Conservation (phyloP, 2,329 filamentous ascomycete species). For the Botryotinia calthae region DNA sequence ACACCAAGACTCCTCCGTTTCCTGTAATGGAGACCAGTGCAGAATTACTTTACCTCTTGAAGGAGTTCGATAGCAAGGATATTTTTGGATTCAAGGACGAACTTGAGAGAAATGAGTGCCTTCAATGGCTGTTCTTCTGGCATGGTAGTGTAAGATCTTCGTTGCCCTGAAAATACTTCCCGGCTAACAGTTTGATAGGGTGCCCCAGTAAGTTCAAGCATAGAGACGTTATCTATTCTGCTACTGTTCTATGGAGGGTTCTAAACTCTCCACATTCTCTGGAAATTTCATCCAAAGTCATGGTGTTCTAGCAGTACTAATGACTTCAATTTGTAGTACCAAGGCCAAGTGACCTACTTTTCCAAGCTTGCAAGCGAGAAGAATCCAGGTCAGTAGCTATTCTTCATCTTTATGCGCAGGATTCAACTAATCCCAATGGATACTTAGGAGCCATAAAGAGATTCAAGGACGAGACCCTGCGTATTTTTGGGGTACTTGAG, state of each 20-base stretch:
- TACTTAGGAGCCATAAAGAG: slow-evolving; percentile 47
- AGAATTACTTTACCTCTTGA: slow-evolving; percentile 52
- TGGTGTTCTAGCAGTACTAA: background rate
- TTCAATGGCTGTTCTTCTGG: slow-evolving; percentile 58
- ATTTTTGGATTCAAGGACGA: slow-evolving; percentile 52
- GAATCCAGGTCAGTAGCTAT: slow-evolving; percentile 4
- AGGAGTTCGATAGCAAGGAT: slow-evolving; percentile 46
- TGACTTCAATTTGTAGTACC: slow-evolving; percentile 1
- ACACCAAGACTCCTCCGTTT: slow-evolving; percentile 49
- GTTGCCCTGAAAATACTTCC: background rate
- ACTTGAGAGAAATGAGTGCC: slow-evolving; percentile 47
- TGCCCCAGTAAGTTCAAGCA: background rate
- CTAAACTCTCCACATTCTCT: background rate
- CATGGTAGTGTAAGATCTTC: slow-evolving; percentile 43
- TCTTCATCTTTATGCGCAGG: background rate
- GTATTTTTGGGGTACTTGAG: slow-evolving; percentile 55
- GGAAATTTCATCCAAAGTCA: background rate
- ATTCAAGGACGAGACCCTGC: slow-evolving; percentile 51
- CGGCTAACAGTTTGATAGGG: slow-evolving; percentile 1
- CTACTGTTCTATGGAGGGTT: background rate
- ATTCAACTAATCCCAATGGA: background rate
- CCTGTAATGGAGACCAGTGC: slow-evolving; percentile 53
- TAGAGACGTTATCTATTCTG: background rate
- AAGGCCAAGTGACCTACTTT: slow-evolving; percentile 21
- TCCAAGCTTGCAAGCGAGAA: slow-evolving; percentile 14